These are phyloP conservation scores for Clarireedia paspali DNA, from an alignment of 2,329 filamentous ascomycete species.

Conservation along the genomic window DNA sequence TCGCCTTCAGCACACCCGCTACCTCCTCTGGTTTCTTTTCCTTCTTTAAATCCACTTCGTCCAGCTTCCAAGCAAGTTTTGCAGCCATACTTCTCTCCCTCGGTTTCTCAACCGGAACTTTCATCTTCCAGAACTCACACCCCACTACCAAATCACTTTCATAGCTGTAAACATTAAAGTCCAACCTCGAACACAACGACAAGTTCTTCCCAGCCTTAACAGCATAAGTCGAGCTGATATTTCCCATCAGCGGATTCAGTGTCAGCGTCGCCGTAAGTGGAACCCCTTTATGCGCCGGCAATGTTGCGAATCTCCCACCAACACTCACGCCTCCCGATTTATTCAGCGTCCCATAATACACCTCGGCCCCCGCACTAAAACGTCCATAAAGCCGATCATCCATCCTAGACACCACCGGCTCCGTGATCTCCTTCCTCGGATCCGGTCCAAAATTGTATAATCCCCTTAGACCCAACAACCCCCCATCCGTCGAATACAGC, in stretches of 20 bases:
- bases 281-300: constrained; percentile 73
- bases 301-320: constrained; percentile 80
- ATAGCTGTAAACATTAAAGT: constrained; percentile 98
- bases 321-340: constrained; percentile 89
- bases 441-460: constrained; percentile 80
- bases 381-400: constrained; percentile 65
- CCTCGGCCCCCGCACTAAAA: constrained; percentile 83
- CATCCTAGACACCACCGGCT: constrained; percentile 17
- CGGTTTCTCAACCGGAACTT: constrained; percentile 18
- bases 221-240: constrained; percentile 83
- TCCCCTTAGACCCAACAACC: constrained; percentile 76
- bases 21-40: constrained; percentile 52
- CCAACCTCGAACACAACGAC: constrained; percentile 81
- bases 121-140: constrained; percentile 82
- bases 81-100: constrained; percentile 43
- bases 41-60: constrained; percentile 27
- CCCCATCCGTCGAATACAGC: constrained; percentile 86
- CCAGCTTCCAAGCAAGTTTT: constrained; percentile 45
- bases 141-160: constrained; percentile 90
- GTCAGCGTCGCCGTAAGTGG: constrained; percentile 92
- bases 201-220: constrained; percentile 78
- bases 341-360: constrained; percentile 93
- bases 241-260: constrained; percentile 89
- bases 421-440: constrained; percentile 20
- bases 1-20: constrained; percentile 81